Percentiles rank a stretch among this genome's conserved stretches.
Conservation (phyloP, 257 asterid genomes). For the Solanum arcanum region DNA sequence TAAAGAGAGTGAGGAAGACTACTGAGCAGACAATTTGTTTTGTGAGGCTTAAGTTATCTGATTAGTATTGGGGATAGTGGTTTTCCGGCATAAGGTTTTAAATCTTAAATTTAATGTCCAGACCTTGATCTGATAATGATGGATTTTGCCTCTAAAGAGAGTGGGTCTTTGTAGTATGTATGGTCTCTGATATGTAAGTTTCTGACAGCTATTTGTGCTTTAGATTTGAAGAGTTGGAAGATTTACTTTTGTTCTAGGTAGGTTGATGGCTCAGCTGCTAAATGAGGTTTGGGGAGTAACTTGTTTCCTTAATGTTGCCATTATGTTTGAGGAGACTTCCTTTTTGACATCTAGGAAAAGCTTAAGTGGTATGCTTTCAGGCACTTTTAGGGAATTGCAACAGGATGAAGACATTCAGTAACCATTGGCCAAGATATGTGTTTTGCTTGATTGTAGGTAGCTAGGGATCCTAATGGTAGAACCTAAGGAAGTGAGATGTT, state of each 20-base stretch:
- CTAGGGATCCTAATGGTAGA: background rate
- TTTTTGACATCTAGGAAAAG: background rate
- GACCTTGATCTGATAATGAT: background rate
- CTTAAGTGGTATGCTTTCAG: background rate
- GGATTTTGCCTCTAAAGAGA: background rate
- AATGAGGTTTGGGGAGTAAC: background rate
- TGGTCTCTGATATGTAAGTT: background rate
- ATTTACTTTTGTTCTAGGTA: background rate
- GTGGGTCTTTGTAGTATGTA: background rate
- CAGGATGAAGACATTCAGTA: background rate
- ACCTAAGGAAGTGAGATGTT: background rate
- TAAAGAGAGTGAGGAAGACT: background rate
- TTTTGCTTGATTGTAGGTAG: background rate
- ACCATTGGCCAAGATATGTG: background rate
- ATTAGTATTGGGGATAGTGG: background rate
- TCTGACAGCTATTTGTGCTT: background rate
- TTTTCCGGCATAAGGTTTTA: background rate
- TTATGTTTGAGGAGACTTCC: background rate
- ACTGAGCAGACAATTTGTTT: background rate
- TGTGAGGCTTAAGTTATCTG: background rate
- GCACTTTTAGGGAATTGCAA: background rate
- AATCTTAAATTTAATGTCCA: background rate
- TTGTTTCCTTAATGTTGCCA: background rate
- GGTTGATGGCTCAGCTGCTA: background rate
- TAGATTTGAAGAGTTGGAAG: background rate